Percentiles rank a stretch among this genome's conserved stretches.
Evolutionary conservation across 495 filamentous ascomycete genomes (phyloP).

Genomic region (Pseudotulostoma volvatum): DNA sequence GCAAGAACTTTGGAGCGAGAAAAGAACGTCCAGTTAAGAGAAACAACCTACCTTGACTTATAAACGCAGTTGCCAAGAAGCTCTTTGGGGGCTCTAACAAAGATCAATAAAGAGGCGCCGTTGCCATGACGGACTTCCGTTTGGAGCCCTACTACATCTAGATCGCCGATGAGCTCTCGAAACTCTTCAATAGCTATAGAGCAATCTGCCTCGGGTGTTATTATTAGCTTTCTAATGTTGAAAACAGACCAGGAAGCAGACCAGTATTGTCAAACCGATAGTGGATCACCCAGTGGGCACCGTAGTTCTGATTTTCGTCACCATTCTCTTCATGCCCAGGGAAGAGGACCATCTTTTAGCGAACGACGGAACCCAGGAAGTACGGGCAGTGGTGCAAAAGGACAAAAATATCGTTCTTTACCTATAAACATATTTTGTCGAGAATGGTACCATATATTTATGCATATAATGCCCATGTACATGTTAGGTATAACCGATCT

Average conservation of each 20-base stretch:
- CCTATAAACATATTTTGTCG: too few relatives aligned
- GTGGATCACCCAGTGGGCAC: conserved; percentile 29
- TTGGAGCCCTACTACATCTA: conserved; percentile 59
- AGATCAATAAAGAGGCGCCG: conserved; percentile 60
- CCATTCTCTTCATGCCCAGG: conserved; percentile 11
- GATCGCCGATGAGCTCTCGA: conserved; percentile 51
- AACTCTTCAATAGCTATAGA: conserved; percentile 54
- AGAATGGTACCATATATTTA: too few relatives aligned
- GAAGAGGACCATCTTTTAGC: too few relatives aligned
- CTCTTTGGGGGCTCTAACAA: conserved; percentile 45
- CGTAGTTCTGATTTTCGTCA: conserved; percentile 22
- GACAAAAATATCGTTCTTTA: too few relatives aligned
- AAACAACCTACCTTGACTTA: conserved; percentile 37
- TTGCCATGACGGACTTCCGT: conserved; percentile 75
- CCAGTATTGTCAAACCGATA: conserved; percentile 24
- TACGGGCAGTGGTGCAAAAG: too few relatives aligned
- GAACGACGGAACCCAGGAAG: too few relatives aligned
- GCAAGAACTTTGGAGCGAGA: background rate
- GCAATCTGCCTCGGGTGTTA: conserved; percentile 35
- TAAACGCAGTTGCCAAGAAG: conserved; percentile 38
- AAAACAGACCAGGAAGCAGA: conserved; percentile 5
- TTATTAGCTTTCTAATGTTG: background rate
- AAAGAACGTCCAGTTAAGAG: background rate
- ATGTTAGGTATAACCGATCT: too few relatives aligned
- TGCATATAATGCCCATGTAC: too few relatives aligned